Evolutionary conservation across 169 alveolate genomes (phyloP).

Genomic region (Ichthyophthirius multifiliis): DNA sequence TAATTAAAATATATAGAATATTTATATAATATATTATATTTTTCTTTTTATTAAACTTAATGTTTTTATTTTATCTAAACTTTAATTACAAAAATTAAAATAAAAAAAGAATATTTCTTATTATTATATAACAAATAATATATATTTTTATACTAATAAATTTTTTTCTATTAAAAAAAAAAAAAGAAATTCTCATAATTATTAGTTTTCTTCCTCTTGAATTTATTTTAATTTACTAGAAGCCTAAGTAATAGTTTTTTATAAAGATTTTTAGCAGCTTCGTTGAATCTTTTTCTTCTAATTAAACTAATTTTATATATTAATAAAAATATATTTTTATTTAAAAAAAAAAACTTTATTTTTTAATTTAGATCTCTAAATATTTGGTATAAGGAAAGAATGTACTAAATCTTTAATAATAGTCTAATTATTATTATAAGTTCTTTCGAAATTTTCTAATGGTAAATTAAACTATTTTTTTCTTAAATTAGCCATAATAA

Average conservation of each 20-base stretch:
- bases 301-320: slow-evolving; percentile 25
- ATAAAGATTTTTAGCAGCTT: slow-evolving; percentile 78
- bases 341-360: slow-evolving; percentile 45
- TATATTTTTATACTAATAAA: too few species aligned
- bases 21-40: too few species aligned
- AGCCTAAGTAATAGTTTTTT: slow-evolving; percentile 57
- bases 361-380: slow-evolving; percentile 78
- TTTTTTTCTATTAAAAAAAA: too few species aligned
- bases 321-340: not conserved
- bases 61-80: too few species aligned
- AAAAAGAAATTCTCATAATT: too few species aligned
- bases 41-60: too few species aligned
- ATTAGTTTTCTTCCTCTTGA: not conserved
- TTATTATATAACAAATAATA: too few species aligned
- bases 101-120: too few species aligned
- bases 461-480: slow-evolving; percentile 78
- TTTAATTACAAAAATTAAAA: too few species aligned
- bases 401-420: slow-evolving; percentile 85
- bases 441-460: slow-evolving; percentile 85
- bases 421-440: slow-evolving; percentile 75
- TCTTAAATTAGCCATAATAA: slow-evolving; percentile 81
- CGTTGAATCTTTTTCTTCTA: slow-evolving; percentile 82
- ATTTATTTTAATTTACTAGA: not conserved
- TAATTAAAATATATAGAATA: too few species aligned
- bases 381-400: slow-evolving; percentile 88